Base-by-base conservation (phyloP, 2,329 filamentous ascomycete species). In the Fonsecaea nubica region DNA sequence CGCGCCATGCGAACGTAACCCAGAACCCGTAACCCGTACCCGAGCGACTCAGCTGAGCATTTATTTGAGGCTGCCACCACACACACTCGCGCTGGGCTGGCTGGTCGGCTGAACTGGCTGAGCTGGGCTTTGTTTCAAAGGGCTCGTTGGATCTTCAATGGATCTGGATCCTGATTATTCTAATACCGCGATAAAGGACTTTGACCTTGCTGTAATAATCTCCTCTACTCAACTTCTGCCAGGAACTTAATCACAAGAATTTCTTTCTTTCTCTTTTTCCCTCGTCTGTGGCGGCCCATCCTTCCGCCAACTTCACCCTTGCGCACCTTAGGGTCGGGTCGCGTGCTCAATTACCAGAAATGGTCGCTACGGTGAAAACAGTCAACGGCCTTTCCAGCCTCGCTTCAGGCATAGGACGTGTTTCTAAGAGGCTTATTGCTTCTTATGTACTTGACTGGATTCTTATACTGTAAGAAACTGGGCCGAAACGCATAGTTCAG, bases 371-470 rank as follows among this genome's bases (percentile, higher is more conserved):
- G 10, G 54, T 58, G n/a, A 64, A 57, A 40, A 66, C 67, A 15
- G 53, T 66, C 40, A 64, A 63, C 64, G 66, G 56, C 48, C 58
- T 72, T 54, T 62, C 66, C 13, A 67, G 56, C 48, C 58, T 72
- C 57, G 62, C 66, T 13, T 58, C 52, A 21, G 54, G 69, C 40
- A 69, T 57, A n/a, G 68, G 64, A 63, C 69, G 62, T 61, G 69
- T 79, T 62, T 84, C 84, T 4, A 81, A 82, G 71, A 78, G 83
- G 48, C 78, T 92, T 48, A 75, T 89, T 50, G 74, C 86, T 9
- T 90, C 90, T 3, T 93, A 93, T 76, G 78, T 89, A 56, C 79
- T 91, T 65, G 91, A 94, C 80, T 94, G 91, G 91, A 75, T 90
- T 55, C 81, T 91, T 2, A 80, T 80, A 30, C 78, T 90, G 84